Percentiles rank a stretch among this genome's conserved stretches.
Evolutionary conservation across 441 rosid species (phyloP).

Genomic region (Melastoma candidum): DNA sequence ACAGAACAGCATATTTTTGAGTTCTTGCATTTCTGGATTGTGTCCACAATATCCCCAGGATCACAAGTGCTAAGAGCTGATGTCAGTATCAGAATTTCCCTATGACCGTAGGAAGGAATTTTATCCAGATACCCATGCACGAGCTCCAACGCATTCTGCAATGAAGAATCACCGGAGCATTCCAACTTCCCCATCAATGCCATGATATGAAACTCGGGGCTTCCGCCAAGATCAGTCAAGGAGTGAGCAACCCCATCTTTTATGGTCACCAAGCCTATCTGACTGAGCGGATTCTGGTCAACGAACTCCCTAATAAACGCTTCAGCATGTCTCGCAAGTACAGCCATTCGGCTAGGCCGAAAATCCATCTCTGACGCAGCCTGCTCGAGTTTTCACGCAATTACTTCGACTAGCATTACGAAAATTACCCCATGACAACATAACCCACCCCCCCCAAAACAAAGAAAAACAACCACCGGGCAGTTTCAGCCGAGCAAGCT

Average conservation of each 20-base stretch:
- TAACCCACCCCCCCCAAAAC: too few relatives aligned
- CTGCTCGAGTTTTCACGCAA: conserved; percentile 23
- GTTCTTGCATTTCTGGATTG: conserved; percentile 71
- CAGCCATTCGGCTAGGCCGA: conserved; percentile 60
- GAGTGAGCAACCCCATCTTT: conserved; percentile 66
- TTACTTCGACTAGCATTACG: too few relatives aligned
- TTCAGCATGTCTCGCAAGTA: conserved; percentile 61
- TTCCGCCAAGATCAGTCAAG: conserved; percentile 80
- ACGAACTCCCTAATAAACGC: conserved; percentile 86
- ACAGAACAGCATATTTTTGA: conserved; percentile 80
- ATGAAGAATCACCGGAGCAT: conserved; percentile 72
- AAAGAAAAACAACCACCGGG: too few relatives aligned
- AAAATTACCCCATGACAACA: too few relatives aligned
- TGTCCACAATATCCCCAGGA: conserved; percentile 85
- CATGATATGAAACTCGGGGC: conserved; percentile 79
- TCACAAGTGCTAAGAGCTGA: conserved; percentile 79
- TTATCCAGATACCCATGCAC: conserved; percentile 49
- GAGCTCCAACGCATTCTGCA: conserved; percentile 79
- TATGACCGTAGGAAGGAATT: conserved; percentile 63
- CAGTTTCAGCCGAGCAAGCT: conserved; percentile 44
- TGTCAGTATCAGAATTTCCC: conserved; percentile 59
- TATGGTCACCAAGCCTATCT: conserved; percentile 47
- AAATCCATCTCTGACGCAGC: conserved; percentile 78
- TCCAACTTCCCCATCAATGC: conserved; percentile 75
- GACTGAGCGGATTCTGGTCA: conserved; percentile 78